Evolutionary conservation across 371 early-diverging fungal species (phyloP).

Genomic region (Mucor piriformis): DNA sequence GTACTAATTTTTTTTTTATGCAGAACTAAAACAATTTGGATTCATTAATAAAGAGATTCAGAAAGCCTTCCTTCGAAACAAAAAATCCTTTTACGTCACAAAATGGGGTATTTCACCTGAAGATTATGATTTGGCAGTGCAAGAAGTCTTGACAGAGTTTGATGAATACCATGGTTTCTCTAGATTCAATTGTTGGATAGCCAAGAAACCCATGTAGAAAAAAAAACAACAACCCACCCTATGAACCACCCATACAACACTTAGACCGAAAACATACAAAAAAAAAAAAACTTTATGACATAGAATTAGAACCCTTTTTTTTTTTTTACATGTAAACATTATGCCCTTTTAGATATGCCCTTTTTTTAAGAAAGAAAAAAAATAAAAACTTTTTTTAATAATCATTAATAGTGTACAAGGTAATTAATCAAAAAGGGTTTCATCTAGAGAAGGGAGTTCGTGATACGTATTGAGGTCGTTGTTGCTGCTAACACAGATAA

Average conservation of each 20-base stretch:
- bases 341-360: background rate
- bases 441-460: slow-evolving; percentile 17
- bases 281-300: background rate
- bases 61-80: slow-evolving; percentile 40
- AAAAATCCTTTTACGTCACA: slow-evolving; percentile 37
- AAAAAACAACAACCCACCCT: background rate
- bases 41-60: slow-evolving; percentile 55
- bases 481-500: slow-evolving; percentile 6
- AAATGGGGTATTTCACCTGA: slow-evolving; percentile 47
- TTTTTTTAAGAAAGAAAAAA: background rate
- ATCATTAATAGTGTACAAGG: too few species aligned
- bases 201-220: slow-evolving; percentile 26
- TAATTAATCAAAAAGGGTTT: background rate
- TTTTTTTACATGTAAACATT: background rate
- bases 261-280: too few species aligned
- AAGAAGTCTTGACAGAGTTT: slow-evolving; percentile 49
- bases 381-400: background rate
- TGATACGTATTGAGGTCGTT: slow-evolving; percentile 8
- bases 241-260: too few species aligned
- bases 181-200: slow-evolving; percentile 48
- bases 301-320: background rate
- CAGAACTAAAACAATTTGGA: slow-evolving; percentile 56
- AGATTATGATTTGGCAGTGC: slow-evolving; percentile 49
- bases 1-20: background rate
- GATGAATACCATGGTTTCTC: slow-evolving; percentile 52